Evolutionary conservation across 108 stramenopile genomes (phyloP).

Genomic region (Pseudonitzschia multistriata): DNA sequence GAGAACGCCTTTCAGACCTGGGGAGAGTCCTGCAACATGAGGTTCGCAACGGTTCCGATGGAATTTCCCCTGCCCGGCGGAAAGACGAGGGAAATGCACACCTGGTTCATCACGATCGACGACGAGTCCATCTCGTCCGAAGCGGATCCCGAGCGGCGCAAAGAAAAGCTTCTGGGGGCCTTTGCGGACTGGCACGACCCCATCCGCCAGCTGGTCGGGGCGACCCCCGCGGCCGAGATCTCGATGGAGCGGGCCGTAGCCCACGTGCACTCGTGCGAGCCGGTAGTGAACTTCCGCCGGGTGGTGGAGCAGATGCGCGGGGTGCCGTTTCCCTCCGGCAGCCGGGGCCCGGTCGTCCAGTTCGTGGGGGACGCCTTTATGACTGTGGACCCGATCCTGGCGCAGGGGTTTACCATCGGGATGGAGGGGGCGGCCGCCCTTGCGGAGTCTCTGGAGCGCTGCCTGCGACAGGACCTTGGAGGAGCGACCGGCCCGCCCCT

Average conservation of each 20-base stretch:
- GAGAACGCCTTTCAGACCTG: constrained; percentile 80
- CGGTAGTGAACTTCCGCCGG: constrained; percentile 64
- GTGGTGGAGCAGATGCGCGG: constrained; percentile 29
- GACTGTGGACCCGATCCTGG: constrained; percentile 87
- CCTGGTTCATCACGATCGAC: constrained; percentile 87
- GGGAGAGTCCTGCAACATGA: constrained; percentile 72
- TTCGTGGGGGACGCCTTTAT: constrained; percentile 83
- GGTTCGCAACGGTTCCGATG: constrained; percentile 87
- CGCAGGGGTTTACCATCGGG: constrained; percentile 84
- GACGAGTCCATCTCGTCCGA: constrained; percentile 47
- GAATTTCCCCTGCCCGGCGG: constrained; percentile 21
- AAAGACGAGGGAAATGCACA: constrained; percentile 43
- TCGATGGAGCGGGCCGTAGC: constrained; percentile 75
- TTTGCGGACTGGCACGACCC: constrained; percentile 86
- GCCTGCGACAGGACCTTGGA: neutral
- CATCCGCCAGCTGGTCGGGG: constrained; percentile 61
- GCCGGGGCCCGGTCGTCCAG: constrained; percentile 62
- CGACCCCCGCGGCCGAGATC: constrained; percentile 79
- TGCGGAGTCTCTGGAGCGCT: constrained; percentile 35
- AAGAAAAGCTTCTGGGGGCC: constrained; percentile 54
- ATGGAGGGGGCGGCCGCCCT: constrained; percentile 80
- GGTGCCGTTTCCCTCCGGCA: constrained; percentile 24
- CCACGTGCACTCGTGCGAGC: constrained; percentile 61
- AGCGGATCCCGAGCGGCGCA: constrained; percentile 46
- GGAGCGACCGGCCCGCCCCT: neutral